Conservation (phyloP, 164 flowering plant genomes). For the Chimonanthus praecox region DNA sequence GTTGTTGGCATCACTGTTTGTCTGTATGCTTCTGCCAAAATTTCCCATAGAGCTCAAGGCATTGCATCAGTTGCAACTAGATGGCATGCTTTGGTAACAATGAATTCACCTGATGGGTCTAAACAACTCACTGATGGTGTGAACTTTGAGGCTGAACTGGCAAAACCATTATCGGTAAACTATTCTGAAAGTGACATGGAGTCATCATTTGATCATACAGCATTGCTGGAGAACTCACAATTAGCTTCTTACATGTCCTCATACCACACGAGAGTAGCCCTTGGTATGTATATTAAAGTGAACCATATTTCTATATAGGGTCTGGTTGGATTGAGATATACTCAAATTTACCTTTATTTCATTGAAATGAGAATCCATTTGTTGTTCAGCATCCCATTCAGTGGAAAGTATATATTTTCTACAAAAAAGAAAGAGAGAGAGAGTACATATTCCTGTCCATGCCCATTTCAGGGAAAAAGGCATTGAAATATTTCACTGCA, state of each 20-base stretch:
- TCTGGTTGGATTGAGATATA: too few species aligned
- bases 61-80: constrained; percentile 66
- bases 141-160: constrained; percentile 30
- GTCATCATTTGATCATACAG: constrained; percentile 38
- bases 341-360: too few species aligned
- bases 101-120: too few species aligned
- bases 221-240: constrained; percentile 35
- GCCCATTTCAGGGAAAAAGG: too few species aligned
- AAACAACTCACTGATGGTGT: constrained; percentile 9
- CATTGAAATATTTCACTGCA: too few species aligned
- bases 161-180: constrained; percentile 18
- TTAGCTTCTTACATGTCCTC: constrained; percentile 57
- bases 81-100: constrained; percentile 29
- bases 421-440: too few species aligned
- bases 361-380: too few species aligned
- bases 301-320: background rate
- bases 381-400: too few species aligned
- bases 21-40: constrained; percentile 76
- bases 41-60: constrained; percentile 82
- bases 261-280: constrained; percentile 72
- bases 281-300: constrained; percentile 45
- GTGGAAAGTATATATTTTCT: too few species aligned
- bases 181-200: constrained; percentile 84
- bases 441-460: too few species aligned
- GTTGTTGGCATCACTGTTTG: constrained; percentile 72